Evolutionary conservation across 2,329 filamentous ascomycete species (phyloP).

Genomic region (Furcasterigmium furcatum): DNA sequence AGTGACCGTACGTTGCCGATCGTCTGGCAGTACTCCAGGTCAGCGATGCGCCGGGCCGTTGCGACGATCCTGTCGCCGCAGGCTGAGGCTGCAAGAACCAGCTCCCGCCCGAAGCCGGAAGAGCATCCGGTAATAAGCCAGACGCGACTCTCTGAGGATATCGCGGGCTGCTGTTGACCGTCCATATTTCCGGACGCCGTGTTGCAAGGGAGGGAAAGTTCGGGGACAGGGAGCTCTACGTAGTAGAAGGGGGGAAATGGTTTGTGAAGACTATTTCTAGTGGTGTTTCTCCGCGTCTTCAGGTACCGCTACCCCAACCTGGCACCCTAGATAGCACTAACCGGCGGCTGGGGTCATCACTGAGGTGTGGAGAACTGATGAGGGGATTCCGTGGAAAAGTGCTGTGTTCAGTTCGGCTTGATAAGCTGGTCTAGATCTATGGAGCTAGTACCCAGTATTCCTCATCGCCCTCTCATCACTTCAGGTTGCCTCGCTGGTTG

Average conservation of each 20-base stretch:
- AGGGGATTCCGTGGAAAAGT: not conserved
- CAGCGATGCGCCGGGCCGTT: not conserved
- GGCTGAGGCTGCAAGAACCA: not conserved
- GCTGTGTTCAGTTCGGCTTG: too few species aligned
- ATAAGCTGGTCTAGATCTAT: not conserved
- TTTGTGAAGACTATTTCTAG: not conserved
- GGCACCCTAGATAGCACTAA: not conserved
- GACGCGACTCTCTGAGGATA: not conserved
- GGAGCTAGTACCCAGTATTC: not conserved
- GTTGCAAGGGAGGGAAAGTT: not conserved
- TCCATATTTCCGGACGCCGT: not conserved
- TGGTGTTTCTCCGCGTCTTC: not conserved
- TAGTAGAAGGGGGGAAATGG: not conserved
- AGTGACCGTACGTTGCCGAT: not conserved
- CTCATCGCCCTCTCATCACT: not conserved
- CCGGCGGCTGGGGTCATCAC: not conserved
- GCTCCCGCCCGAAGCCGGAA: not conserved
- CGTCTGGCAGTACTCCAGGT: not conserved
- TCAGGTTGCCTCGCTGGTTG: constrained; percentile 7
- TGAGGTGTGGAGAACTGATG: not conserved
- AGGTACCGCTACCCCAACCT: not conserved
- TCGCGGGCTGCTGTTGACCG: not conserved
- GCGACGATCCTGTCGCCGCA: not conserved
- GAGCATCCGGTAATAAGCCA: constrained; percentile 2
- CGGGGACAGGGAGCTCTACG: not conserved